Evolutionary conservation across 176 grass and related monocot species (phyloP), one percentile per base, ranked within the genome.

Genomic region (Musa acuminata): DNA sequence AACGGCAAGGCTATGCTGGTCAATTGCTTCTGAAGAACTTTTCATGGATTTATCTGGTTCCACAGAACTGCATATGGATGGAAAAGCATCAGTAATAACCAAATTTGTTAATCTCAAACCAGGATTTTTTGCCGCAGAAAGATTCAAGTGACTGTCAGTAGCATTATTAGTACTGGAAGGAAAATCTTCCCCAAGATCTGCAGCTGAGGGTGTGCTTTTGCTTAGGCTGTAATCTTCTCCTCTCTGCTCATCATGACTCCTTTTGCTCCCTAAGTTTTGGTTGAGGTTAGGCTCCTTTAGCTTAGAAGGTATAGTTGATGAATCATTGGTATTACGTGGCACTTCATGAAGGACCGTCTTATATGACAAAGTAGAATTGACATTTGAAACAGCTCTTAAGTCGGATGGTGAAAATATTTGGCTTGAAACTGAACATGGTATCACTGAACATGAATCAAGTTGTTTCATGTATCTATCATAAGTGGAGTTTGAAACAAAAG

Each of bases 401-500:
- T 49, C 43, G 10, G 75, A 65, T 25, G 49, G 59, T 66, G 75
- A 21, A 75, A 29, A 75, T 50, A 13, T 3, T 77, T 64, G 35
- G 11, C 43, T 64, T 25, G 74, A 52, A 21, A 49, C 64, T 14
- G 74, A 65, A 22, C 22, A 22, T 22, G 22, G 22, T 22, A 22
- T 22, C 22, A 22, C 22, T 22, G 22, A 22, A 52, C 60, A 77
- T 52, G 75, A 65, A 77, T 77, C 75, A 77, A 77, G 75, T 77
- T 77, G 75, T 65, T 59, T 60, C 75, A 77, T 65, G 60, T 77
- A 77, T 13, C 48, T 51, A 25, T 77, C 75, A 77, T 64, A 77
- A 52, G 60, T 62, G 13, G 58, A 65, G 49, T 52, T 77, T 17
- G 60, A 17, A 77, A 52, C 21, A 64, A 52, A 26, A 60, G 75